Base-by-base conservation (phyloP, 1,284 basidiomycete species). In the Apiotrichum mycotoxinovorans region DNA sequence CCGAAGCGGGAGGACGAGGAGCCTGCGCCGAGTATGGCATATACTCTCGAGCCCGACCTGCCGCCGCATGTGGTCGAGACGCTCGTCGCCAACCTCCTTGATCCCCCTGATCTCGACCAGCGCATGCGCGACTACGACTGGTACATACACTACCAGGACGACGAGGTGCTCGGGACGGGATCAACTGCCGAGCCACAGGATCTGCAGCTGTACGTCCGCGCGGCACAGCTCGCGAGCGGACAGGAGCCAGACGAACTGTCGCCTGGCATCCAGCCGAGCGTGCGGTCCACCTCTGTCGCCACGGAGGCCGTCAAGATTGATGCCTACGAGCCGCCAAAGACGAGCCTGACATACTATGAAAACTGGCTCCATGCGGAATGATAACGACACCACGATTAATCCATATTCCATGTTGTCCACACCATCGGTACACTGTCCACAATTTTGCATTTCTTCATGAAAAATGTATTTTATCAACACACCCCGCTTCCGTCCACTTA, bases 81-180 rank as follows among this genome's bases (percentile, higher is more conserved):
- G 0, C 79, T 92, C 26, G 87, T 87, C 2, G 74, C 72, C 35
- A 80, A 83, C 12, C 78, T 87, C 9, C 79, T 93, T n/a, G 69
- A 77, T 20, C 90, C 91, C 1, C 78, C 79, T 4, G 72, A 73
- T 52, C 56, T 70, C 18, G 65, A 69, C 5, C 62, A 67, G 50
- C 63, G 70, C 88, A 12, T 82, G 83, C 2, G 80, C 3, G 91
- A 95, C 69, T 96, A 96, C 75, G 84, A 87, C 64, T 86, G 86
- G 85, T 80, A 79, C 61, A 75, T 75, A 11, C 76, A 77, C 53
- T 79, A 79, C 58, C 74, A 78, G 54, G 72, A 72, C n/a, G 66
- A 74, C 54, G 68, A 74, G 52, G 59, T 71, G 51, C 56, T 74
- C 42, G 60, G 69, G 10, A 60, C 64, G 22, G 61, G 74, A 52